Evolutionary conservation across 305 asterid species (phyloP), one percentile per base, ranked within the genome.

Genomic region (Fraxinus ornus): DNA sequence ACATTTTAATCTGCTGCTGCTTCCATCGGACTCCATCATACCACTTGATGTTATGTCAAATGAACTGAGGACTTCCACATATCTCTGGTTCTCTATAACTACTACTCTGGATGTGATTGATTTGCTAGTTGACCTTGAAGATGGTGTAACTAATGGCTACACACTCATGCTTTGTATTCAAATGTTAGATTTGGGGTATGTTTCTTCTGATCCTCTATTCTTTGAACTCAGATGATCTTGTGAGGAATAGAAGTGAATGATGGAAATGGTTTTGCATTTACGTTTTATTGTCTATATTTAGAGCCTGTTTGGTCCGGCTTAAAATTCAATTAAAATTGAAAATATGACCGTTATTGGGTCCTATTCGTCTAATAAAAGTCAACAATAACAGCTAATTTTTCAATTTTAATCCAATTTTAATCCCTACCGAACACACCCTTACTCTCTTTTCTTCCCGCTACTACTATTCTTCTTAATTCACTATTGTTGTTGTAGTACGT

Each of bases 91-190:
- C 83, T 92, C 98, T 84, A 55, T 92, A 64, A 78, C 81, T 81
- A 91, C 91, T 81, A 85, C 85, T 86, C 78, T 94, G 83, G 90
- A 86, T 84, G 91, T 86, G 28, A 78, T 91, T 84, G 76, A 68
- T 81, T 83, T 93, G 82, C 82, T 89, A 76, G 89, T 93, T 73
- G 91, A 94, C 86, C 93, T 94, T 83, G 98, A 91, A 86, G 94
- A 90, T 83, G 90, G 86, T 84, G 88, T 64, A 41, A 90, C 86
- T 66, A 88, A 85, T 86, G 92, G 86, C 60, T 90, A 92, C 91
- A 88, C 81, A 66, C 86, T 96, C 84, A 86, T 80, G 85, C 81
- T 93, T 66, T 57, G 64, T 78, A 86, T 84, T 85, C 90, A 86
- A 89, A 89, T 84, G 85, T 82, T 92, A n/a, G 90, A 85, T 82